Evolutionary conservation across 2,329 filamentous ascomycete species (phyloP).

Genomic region (Pestalotiopsis sp.): DNA sequence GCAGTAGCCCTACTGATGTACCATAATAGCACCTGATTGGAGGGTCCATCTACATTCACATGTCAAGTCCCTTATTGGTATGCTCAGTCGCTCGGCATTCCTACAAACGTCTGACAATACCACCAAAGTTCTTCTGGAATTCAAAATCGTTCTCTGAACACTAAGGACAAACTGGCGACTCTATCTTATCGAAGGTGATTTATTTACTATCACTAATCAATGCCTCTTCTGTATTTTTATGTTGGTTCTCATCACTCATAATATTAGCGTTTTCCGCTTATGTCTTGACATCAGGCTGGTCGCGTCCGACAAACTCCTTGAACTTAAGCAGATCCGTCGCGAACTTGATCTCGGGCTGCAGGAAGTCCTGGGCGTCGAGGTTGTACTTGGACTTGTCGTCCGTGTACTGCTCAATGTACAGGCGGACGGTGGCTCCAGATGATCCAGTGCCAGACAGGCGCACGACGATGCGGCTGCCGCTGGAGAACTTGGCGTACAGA

Average conservation of each 20-base stretch:
- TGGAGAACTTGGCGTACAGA: constrained; percentile 90
- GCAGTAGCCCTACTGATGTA: no score
- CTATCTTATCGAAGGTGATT: neutral
- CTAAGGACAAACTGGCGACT: no score
- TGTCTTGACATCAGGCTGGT: constrained; percentile 95
- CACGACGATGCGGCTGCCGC: constrained; percentile 92
- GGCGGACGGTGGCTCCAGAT: constrained; percentile 91
- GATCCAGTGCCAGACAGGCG: constrained; percentile 94
- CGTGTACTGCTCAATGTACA: constrained; percentile 97
- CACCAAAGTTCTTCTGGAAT: no score
- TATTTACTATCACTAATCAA: neutral
- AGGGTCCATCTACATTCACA: no score
- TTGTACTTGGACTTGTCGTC: constrained; percentile 76
- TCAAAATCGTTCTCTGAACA: neutral
- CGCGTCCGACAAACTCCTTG: constrained; percentile 89
- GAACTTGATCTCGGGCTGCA: constrained; percentile 86
- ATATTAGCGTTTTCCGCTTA: constrained; percentile 45
- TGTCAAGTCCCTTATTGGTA: no score
- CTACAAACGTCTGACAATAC: no score
- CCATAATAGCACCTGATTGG: no score
- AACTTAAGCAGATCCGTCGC: constrained; percentile 87
- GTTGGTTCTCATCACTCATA: neutral
- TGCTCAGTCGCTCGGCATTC: no score
- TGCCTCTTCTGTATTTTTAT: neutral
- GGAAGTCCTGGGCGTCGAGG: constrained; percentile 88